Base-by-base conservation (phyloP, 2,329 filamentous ascomycete species). In the Colletotrichum spaethianum region DNA sequence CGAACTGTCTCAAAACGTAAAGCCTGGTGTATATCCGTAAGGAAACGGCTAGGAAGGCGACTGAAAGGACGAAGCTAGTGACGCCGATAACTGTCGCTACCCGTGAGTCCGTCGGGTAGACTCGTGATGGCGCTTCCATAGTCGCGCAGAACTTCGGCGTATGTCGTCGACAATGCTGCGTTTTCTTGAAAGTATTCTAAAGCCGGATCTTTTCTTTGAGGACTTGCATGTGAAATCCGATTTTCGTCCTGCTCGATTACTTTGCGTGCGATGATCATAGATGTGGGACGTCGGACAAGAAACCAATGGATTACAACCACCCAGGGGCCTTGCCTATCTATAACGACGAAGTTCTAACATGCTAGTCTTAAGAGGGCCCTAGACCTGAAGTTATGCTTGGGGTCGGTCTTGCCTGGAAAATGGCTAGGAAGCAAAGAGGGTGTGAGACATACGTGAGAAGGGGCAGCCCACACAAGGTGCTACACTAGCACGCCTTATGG, bases 1-100 rank as follows among this genome's bases (percentile, higher is more conserved):
- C 79, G 20, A 79, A 66, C 40, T 77, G 76, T 44, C 76, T 65
- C 12, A 79, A 71, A 18, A 79, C 60, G 18, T 76, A 73, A 4
- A 70, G 67, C 50, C 79, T 63, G 28, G 74, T 77, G 62, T 76
- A 79, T 38, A 76, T 62, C 11, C 73, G 70, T 56, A 74, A 28
- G 11, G 52, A 52, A 23, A 74, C 62, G 5, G 48, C 57, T 16
- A 71, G 11, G 40, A 70, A 73, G n/a, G 70, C 48, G 26, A 74
- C 48, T 8, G 62, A 38, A 5, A 74, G 63, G 3, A 73, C 60
- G 1, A 52, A 52, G 3, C 40, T 40, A 6, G 26, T 38, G 31
- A 56, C 52, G 23, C 55, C 63, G 18, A 74, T 38, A 48, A 62
- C 60, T 18, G 48, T 40, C 28, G 53, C 23, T 16, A 48, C 48